Percentiles rank a stretch among this genome's conserved stretches.
These are phyloP conservation scores for Phanerodontia chrysosporium DNA, from an alignment of 768 basidiomycete genomes.

Conservation along the genomic window DNA sequence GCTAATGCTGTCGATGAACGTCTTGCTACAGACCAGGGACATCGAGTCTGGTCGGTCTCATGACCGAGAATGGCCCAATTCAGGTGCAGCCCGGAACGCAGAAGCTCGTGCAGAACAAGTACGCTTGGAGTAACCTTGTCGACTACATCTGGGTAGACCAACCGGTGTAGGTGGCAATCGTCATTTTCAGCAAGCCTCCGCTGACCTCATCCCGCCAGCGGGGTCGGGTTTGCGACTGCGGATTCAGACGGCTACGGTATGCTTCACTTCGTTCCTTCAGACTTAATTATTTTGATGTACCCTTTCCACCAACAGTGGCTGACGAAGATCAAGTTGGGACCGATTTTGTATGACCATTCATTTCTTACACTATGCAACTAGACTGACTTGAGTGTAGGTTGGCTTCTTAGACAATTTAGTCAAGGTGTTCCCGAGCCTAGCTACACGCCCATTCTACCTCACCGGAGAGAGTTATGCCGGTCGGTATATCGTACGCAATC, in stretches of 20 bases:
- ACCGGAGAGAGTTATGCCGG: constrained; percentile 78
- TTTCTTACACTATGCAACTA: neutral
- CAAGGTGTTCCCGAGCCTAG: constrained; percentile 68
- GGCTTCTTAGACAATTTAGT: constrained; percentile 69
- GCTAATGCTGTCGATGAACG: neutral
- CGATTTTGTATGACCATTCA: constrained; percentile 32
- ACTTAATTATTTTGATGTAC: neutral
- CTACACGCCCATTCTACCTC: constrained; percentile 60
- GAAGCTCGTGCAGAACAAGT: constrained; percentile 43
- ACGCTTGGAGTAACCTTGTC: constrained; percentile 55
- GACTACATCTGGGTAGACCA: constrained; percentile 77
- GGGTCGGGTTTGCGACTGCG: constrained; percentile 60
- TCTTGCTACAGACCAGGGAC: constrained; percentile 57
- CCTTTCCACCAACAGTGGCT: constrained; percentile 13
- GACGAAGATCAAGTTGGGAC: constrained; percentile 63
- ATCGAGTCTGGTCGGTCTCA: constrained; percentile 61
- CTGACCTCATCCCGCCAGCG: constrained; percentile 31
- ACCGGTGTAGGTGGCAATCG: constrained; percentile 43
- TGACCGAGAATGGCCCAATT: constrained; percentile 74
- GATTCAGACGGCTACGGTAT: constrained; percentile 58
- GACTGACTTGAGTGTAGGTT: constrained; percentile 39
- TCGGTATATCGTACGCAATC: constrained; percentile 49
- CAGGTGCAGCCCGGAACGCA: constrained; percentile 51
- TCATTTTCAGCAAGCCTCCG: neutral
- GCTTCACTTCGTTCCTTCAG: constrained; percentile 13